Base-by-base conservation (phyloP, 2,329 filamentous ascomycete species). In the Talaromyces sp. region DNA sequence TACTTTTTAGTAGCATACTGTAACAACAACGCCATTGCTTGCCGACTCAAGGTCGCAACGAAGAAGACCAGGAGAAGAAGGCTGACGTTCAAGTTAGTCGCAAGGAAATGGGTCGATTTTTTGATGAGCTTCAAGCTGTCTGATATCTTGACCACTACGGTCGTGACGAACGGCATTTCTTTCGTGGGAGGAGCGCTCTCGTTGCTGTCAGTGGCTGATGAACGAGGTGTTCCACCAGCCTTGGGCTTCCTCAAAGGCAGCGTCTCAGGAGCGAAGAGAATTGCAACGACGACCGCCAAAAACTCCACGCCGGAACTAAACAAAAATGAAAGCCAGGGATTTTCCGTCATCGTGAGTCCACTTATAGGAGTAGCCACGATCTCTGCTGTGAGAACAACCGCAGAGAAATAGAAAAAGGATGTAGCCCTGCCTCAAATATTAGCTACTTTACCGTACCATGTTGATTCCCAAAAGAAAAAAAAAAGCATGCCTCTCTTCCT, bases 401-500 rank as follows among this genome's bases (percentile, higher is more conserved):
- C 68, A n/a, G 67, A 67, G 27, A 63, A 63, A 31, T 63, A 63
- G n/a, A 63, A 47, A 29, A 63, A 63, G n/a, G 61, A 63, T 1
- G 61, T 63, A 5, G 38, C 61, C 5, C 61, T 63, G 27, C 31
- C 7, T 11, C 15, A 25, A 27, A 7, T n/a, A 63, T 56, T 38
- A 29, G 49, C 34, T 1, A 29, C 31, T 40, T 15, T 6, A 17
- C 19, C 8, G 38, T n/a, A n/a, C n/a, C n/a, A n/a, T n/a, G n/a
- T n/a, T n/a, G n/a, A n/a, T n/a, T n/a, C n/a, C n/a, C n/a, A n/a
- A n/a, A n/a, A n/a, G n/a, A n/a, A n/a, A n/a, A n/a, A n/a, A n/a
- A n/a, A n/a, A n/a, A n/a, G n/a, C n/a, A 45, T 68, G 72, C 73
- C 69, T 70, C 59, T 75, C 72, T 65, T 73, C 72, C 58, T 72